Base-by-base conservation (phyloP, 257 asterid genomes). In the Verbena officinalis region DNA sequence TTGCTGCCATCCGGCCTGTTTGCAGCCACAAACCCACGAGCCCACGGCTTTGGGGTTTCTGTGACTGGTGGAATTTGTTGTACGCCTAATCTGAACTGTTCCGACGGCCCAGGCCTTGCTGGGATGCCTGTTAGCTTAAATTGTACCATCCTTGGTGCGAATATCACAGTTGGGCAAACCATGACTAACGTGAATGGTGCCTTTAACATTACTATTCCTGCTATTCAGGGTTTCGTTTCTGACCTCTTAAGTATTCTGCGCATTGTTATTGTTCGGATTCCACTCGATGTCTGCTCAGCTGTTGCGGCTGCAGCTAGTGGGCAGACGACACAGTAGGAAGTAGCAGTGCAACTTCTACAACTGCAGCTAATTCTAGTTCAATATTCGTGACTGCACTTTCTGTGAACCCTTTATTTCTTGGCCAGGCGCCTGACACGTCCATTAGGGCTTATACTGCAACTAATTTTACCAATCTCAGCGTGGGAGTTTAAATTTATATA, bases 1-100 rank as follows among this genome's bases (percentile, higher is more conserved):
- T 38, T 34, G 30, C 31, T 1, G 62, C 52, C 44, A 11, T 36
- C 49, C n/a, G n/a, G n/a, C n/a, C 71, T 65, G 55, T 53, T 42
- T 21, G 43, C 54, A 30, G 17, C 43, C 31, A 6, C 53, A 3
- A 53, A 22, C 54, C 61, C 61, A 1, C 27, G 19, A 1, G 36
- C n/a, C 48, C 31, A 49, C 0, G 59, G 30, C 7, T 2, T 15
- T 4, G 48, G 14, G 1, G 1, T n/a, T 12, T 14, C 31, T 0
- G 31, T 30, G 8, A 10, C 14, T 22, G 60, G 42, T 19, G 14
- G n/a, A 15, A 22, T 55, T 15, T 55, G 43, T 9, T 27, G 60
- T 43, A 55, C 60, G 23, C 2, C 23, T 14, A n/a, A 0, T 43
- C 43, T 20, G 30, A 55, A 27, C 60, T 55, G 60, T 22, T 39